phyloP scores from a whole-genome alignment of 78 protist genomes.

The Tieghemostelium lacteum region DNA sequence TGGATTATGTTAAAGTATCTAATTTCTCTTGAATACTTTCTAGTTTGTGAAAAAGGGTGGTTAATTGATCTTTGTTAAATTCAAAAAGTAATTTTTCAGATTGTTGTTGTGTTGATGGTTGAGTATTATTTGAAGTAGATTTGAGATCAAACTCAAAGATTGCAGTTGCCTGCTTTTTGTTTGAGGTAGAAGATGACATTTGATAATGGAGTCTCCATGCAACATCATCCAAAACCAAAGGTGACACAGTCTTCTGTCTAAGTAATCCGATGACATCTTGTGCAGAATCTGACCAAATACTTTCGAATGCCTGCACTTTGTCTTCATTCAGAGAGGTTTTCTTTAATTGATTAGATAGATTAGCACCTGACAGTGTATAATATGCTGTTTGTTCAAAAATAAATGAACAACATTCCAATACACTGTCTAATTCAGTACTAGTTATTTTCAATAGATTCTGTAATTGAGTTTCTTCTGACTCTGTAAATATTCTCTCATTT shows the following conservation, averaged over 20 bases:
- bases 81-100: constrained; percentile 48
- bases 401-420: constrained; percentile 73
- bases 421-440: constrained; percentile 19
- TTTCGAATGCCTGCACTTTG: constrained; percentile 44
- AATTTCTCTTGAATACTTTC: constrained; percentile 76
- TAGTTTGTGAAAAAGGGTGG: constrained; percentile 39
- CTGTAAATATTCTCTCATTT: constrained; percentile 70
- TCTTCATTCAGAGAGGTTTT: constrained; percentile 38
- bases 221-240: constrained; percentile 56
- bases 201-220: constrained; percentile 83
- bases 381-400: constrained; percentile 83
- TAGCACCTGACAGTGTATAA: constrained; percentile 29
- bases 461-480: constrained; percentile 48
- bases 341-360: constrained; percentile 33
- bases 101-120: background rate
- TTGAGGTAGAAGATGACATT: constrained; percentile 65
- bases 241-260: constrained; percentile 52
- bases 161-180: constrained; percentile 63
- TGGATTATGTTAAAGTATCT: constrained; percentile 63
- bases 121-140: constrained; percentile 4
- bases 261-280: constrained; percentile 8
- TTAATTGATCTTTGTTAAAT: constrained; percentile 67
- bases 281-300: constrained; percentile 46
- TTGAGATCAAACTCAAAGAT: constrained; percentile 55
- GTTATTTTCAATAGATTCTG: constrained; percentile 48